Evolutionary conservation across 2,329 filamentous ascomycete genomes (phyloP), one percentile per base, ranked within the genome.

Genomic region (Penicillium sp.): DNA sequence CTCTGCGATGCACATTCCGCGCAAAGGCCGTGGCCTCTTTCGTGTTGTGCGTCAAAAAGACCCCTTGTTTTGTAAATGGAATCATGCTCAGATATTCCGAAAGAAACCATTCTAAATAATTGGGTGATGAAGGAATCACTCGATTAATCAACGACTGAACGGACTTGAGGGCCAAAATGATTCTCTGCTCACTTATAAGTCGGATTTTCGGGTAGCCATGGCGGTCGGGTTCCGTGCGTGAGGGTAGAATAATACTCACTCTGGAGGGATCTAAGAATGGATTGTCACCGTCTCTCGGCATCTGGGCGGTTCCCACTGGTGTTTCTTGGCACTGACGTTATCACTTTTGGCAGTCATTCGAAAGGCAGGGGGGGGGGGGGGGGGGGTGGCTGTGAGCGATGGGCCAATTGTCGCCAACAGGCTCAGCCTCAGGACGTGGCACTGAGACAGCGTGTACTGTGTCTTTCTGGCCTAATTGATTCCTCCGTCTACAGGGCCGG

Each of bases 261-360:
- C 51, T 52, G 40, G 58, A 60, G 38, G 55, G 58, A 61, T 63
- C 30, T 19, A 52, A 10, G 13, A 35, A 11, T 33, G 40, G 25
- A 40, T 26, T 37, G 25, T 33, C 43, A 49, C 55, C 45, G 25
- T 57, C 38, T 58, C 58, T 58, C 58, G 60, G 51, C 52, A 38
- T 60, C 45, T 60, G 55, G 52, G 55, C 13, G 16, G 37, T 52
- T 46, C 54, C 52, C 55, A 60, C 55, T n/a, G 46, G 48, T 28
- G 10, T 56, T 58, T 43, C 55, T 60, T 63, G 61, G 61, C 54
- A 63, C 57, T 11, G 25, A 45, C 30, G 19, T 38, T 51, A 38
- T 30, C 19, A n/a, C 14, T 55, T 49, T 55, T 60, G 38, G 16
- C 26, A 42, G 48, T 16, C 30, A 13, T 57, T 33, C 25, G 16